Conservation (phyloP, 257 asterid genomes). For the Striga asiatica region DNA sequence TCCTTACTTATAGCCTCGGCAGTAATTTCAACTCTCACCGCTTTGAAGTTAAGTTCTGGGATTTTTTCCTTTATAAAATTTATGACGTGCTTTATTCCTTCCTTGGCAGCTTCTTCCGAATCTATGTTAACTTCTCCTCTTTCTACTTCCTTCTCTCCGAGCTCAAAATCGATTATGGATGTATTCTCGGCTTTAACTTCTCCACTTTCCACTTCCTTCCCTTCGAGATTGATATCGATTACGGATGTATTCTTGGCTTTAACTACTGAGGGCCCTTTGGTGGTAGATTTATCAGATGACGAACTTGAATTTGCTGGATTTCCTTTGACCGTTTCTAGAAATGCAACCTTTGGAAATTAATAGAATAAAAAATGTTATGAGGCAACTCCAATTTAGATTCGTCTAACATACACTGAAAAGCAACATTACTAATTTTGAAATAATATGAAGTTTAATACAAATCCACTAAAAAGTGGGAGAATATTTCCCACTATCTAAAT, state of each 20-base stretch:
- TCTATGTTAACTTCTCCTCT: conserved; percentile 52
- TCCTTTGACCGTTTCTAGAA: conserved; percentile 52
- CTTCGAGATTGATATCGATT: conserved; percentile 57
- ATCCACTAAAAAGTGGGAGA: not conserved
- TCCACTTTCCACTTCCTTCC: conserved; percentile 45
- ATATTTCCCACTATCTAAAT: not conserved
- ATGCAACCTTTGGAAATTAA: conserved; percentile 53
- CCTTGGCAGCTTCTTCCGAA: conserved; percentile 79
- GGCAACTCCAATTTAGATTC: too few species aligned
- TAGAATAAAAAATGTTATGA: conserved; percentile 16
- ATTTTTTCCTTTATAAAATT: conserved; percentile 85
- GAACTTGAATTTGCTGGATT: conserved; percentile 32
- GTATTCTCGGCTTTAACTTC: conserved; percentile 52
- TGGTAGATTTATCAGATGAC: conserved; percentile 47
- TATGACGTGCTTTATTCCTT: conserved; percentile 71
- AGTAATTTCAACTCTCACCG: conserved; percentile 49
- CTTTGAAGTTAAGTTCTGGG: conserved; percentile 78
- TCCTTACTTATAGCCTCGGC: conserved; percentile 53
- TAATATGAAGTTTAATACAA: too few species aligned
- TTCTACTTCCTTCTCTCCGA: conserved; percentile 50
- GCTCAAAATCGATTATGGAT: conserved; percentile 55
- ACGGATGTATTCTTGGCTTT: conserved; percentile 48
- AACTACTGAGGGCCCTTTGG: conserved; percentile 38
- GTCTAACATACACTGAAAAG: too few species aligned
- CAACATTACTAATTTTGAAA: too few species aligned